Conservation (phyloP, 208 protist genomes). For the Leishmania aethiopica region DNA sequence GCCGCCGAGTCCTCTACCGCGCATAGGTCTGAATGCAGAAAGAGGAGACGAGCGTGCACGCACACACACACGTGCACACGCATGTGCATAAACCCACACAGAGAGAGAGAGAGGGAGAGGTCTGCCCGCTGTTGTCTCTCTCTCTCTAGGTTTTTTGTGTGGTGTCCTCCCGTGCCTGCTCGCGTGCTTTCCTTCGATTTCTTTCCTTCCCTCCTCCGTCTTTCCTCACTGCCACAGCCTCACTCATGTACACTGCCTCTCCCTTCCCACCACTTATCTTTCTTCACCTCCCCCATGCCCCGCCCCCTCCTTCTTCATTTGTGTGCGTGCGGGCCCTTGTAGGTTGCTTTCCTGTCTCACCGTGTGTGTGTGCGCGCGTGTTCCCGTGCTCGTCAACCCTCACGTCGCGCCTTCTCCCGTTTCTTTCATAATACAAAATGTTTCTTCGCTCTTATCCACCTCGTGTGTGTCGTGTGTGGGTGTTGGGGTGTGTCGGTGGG, state of each 20-base stretch:
- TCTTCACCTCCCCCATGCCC: background rate
- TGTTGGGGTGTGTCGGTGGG: background rate
- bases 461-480: background rate
- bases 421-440: too few relatives aligned
- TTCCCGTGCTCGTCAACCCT: background rate
- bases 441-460: background rate
- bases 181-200: background rate
- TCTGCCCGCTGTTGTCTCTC: background rate
- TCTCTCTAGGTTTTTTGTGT: background rate
- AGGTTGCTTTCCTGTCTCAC: background rate
- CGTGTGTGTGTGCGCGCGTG: background rate
- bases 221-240: background rate
- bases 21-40: too few relatives aligned
- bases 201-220: background rate
- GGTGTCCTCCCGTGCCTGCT: background rate
- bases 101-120: too few relatives aligned
- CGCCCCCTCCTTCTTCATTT: background rate
- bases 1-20: too few relatives aligned
- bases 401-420: background rate
- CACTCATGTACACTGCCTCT: background rate
- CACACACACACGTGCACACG: too few relatives aligned
- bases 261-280: background rate
- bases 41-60: too few relatives aligned
- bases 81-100: too few relatives aligned
- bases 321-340: background rate